phyloP scores from a whole-genome alignment of 2,329 filamentous ascomycete species.

The Dendryphion nanum region DNA sequence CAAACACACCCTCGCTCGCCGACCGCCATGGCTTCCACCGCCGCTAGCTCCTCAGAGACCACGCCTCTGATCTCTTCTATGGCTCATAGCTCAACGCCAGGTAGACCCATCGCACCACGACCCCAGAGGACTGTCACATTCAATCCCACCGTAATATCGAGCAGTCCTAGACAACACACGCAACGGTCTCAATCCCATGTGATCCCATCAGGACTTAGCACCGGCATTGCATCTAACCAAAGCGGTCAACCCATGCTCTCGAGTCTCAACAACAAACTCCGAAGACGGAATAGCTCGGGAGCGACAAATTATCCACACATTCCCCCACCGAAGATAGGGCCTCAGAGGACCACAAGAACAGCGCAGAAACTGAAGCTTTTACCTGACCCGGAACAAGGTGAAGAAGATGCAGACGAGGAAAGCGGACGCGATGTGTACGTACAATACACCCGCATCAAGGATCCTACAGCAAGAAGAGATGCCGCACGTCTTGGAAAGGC shows the following conservation, averaged over 20 bases:
- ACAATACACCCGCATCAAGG: conserved; percentile 96
- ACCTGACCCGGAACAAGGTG: conserved; percentile 80
- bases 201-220: conserved; percentile 23
- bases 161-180: conserved; percentile 39
- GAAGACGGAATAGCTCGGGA: conserved; percentile 80
- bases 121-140: conserved; percentile 70
- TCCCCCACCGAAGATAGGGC: conserved; percentile 74
- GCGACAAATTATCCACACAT: conserved; percentile 46
- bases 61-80: conserved; percentile 39
- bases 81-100: conserved; percentile 19
- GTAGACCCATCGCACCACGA: conserved; percentile 27
- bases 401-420: conserved; percentile 77
- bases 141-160: conserved; percentile 59
- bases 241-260: conserved; percentile 56
- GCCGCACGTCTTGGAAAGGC: conserved; percentile 91
- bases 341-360: conserved; percentile 91
- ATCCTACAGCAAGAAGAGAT: conserved; percentile 87
- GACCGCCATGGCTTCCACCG: conserved; percentile 21
- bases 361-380: conserved; percentile 97
- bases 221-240: conserved; percentile 34
- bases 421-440: conserved; percentile 95
- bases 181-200: conserved; percentile 25
- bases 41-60: conserved; percentile 36
- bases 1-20: background rate
- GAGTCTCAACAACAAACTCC: conserved; percentile 81